These are phyloP conservation scores for Stagonosporopsis tanaceti DNA, from an alignment of 2,329 filamentous ascomycete genomes.

Conservation along the genomic window DNA sequence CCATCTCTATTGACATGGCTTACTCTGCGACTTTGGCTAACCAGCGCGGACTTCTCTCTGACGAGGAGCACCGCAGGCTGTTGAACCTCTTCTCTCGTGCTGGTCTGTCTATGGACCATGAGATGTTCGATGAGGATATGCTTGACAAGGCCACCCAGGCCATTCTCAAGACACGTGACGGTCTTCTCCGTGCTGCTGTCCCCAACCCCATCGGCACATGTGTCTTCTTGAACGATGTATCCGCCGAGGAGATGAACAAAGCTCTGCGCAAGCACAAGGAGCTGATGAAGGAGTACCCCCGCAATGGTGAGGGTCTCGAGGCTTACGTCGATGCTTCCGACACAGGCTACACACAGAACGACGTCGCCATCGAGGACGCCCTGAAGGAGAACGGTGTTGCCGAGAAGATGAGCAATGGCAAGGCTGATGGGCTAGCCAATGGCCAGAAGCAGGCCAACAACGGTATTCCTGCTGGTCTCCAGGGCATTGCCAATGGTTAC, in stretches of 20 bases:
- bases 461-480: constrained; percentile 21
- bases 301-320: constrained; percentile 71
- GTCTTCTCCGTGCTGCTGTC: constrained; percentile 71
- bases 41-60: constrained; percentile 66
- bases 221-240: constrained; percentile 73
- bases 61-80: constrained; percentile 68
- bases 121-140: constrained; percentile 70
- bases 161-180: constrained; percentile 75
- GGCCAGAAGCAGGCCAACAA: constrained; percentile 32
- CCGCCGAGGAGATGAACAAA: constrained; percentile 66
- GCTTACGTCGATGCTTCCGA: constrained; percentile 74
- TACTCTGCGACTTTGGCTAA: constrained; percentile 75
- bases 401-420: constrained; percentile 36
- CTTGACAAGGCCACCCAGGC: constrained; percentile 72
- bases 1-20: constrained; percentile 79
- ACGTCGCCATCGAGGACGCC: constrained; percentile 48
- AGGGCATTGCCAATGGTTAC: constrained; percentile 41
- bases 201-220: constrained; percentile 73
- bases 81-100: constrained; percentile 74
- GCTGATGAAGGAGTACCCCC: constrained; percentile 68
- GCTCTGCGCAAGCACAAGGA: constrained; percentile 71
- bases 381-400: constrained; percentile 32
- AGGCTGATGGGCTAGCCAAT: constrained; percentile 26
- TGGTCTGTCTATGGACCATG: constrained; percentile 75
- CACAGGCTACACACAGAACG: constrained; percentile 66